Conservation (phyloP, 805 yeast species). For the Saccharomycopsis sp. region DNA sequence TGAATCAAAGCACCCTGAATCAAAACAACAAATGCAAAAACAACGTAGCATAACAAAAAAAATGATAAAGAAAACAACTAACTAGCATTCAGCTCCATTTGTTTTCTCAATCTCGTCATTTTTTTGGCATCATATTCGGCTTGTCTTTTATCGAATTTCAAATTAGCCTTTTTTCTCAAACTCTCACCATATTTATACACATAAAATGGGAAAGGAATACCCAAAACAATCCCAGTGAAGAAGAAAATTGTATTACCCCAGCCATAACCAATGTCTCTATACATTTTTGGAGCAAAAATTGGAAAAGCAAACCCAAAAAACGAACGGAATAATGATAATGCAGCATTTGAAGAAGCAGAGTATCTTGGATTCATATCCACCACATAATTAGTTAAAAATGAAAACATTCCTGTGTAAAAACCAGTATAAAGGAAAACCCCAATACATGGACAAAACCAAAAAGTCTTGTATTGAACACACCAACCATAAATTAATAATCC, state of each 20-base stretch:
- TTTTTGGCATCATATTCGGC: conserved; percentile 31
- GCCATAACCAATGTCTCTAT: conserved; percentile 43
- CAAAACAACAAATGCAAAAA: too few species aligned
- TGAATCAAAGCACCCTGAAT: too few species aligned
- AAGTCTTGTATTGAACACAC: conserved; percentile 34
- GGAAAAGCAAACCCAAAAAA: conserved; percentile 54
- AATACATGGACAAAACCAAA: conserved; percentile 29
- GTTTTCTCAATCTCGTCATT: too few species aligned
- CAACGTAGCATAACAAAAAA: too few species aligned
- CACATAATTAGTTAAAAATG: conserved; percentile 45
- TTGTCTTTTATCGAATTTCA: conserved; percentile 35
- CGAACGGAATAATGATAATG: conserved; percentile 40
- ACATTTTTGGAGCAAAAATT: conserved; percentile 41
- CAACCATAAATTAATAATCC: conserved; percentile 48
- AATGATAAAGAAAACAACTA: too few species aligned
- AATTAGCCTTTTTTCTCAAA: conserved; percentile 29
- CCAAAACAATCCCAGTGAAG: conserved; percentile 45
- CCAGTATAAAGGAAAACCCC: conserved; percentile 38
- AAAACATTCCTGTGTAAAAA: conserved; percentile 42
- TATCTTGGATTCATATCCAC: conserved; percentile 46
- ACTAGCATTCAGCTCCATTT: too few species aligned
- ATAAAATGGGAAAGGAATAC: conserved; percentile 25
- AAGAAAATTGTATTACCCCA: conserved; percentile 47
- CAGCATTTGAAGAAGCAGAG: conserved; percentile 39
- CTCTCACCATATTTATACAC: conserved; percentile 32